Percentiles rank a stretch among this genome's conserved stretches.
These are phyloP conservation scores for Erodium moschatum DNA, from an alignment of 441 rosid genomes.

Conservation along the genomic window DNA sequence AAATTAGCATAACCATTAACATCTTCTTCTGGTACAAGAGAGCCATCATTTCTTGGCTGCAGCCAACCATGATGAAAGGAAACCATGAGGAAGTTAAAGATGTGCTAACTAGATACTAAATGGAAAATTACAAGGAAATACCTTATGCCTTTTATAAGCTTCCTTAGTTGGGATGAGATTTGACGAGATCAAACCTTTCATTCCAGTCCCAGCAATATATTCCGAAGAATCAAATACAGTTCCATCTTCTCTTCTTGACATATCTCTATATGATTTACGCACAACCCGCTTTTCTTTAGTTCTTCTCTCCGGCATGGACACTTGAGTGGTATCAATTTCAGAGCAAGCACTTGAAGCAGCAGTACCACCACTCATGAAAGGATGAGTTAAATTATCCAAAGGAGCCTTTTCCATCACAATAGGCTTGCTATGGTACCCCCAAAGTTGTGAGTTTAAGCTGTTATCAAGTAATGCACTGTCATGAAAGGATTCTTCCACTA, in stretches of 20 bases:
- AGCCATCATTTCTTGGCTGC: conserved; percentile 35
- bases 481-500: conserved; percentile 29
- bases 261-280: conserved; percentile 34
- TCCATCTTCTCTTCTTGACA: conserved; percentile 33
- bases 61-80: neutral
- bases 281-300: conserved; percentile 30
- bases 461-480: conserved; percentile 20
- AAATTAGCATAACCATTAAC: conserved; percentile 28
- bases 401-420: conserved; percentile 25
- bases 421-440: conserved; percentile 28
- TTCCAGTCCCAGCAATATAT: conserved; percentile 26
- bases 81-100: neutral
- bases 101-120: neutral
- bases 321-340: conserved; percentile 34
- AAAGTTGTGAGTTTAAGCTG: conserved; percentile 27
- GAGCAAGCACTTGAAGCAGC: conserved; percentile 27
- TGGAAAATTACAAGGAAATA: conserved; percentile 12
- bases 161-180: conserved; percentile 18
- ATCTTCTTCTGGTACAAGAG: conserved; percentile 27
- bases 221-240: conserved; percentile 26
- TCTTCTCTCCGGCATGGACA: conserved; percentile 37
- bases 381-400: conserved; percentile 22
- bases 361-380: conserved; percentile 23
- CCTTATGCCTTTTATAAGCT: conserved; percentile 36
- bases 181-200: conserved; percentile 7